Evolutionary conservation across 2,329 filamentous ascomycete species (phyloP), one percentile per base, ranked within the genome.

Genomic region (Colletotrichum sidae): DNA sequence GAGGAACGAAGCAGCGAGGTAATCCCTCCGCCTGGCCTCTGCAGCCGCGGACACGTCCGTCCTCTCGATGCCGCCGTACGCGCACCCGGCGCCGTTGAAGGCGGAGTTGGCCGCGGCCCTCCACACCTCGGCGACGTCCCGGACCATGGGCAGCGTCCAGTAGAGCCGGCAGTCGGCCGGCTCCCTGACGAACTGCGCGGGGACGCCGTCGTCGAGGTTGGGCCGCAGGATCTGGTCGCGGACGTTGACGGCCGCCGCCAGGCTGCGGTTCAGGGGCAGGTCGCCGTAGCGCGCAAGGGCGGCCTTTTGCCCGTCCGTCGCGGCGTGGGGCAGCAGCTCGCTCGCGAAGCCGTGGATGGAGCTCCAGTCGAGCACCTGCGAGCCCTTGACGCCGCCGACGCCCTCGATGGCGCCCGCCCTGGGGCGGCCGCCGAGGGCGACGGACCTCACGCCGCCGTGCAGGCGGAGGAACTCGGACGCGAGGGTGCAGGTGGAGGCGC

Each of bases 401-500:
- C 83, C 84, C 72, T 87, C 85, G 61, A 87, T 87, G 2, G 77
- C 76, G 2, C 83, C 81, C 39, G 76, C 70, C 52, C 78, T 78
- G 39, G 81, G 80, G 1, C 78, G 77, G 4, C 86, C 86, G 34
- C 86, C 86, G 63, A 86, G 76, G 6, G 82, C 83, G 57, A 87
- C 79, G 5, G 81, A 83, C 74, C 83, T 82, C n/a, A 88, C 83
- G 39, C 82, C 81, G 25, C 78, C 84, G 65, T 86, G 79, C 34
- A 80, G 74, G 33, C 81, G 81, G 69, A 88, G 76, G 69, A 88
- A 80, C 68, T 88, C 84, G 10, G 81, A 80, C 67, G 87, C 86
- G 4, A 87, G 77, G 4, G 84, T 82, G 75, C 87, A 89, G 3
- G 86, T 85, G 1, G 85, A 88, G 25, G 83, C 83, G 72, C 87